A percentile compares a stretch with the other conserved stretches of the same genome.
Conservation (phyloP, 192 early-diverging fungal species). For the Coemansia sp. region DNA sequence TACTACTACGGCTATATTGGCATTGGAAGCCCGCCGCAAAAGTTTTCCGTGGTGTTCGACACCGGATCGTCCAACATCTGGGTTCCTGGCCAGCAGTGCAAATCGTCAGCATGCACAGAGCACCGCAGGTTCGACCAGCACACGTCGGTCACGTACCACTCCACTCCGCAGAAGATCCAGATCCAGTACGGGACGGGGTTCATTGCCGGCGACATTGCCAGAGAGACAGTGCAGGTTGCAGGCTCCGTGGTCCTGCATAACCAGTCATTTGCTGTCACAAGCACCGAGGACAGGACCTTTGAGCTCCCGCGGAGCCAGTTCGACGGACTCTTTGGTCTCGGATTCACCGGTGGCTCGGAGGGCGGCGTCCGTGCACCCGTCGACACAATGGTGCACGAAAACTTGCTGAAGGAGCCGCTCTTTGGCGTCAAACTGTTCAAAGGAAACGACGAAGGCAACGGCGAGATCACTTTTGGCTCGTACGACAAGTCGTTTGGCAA, state of each 20-base stretch:
- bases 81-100: conserved; percentile 70
- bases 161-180: conserved; percentile 65
- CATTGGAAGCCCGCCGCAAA: conserved; percentile 68
- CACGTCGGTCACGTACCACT: conserved; percentile 65
- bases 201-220: conserved; percentile 89
- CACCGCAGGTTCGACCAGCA: conserved; percentile 77
- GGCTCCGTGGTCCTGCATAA: conserved; percentile 32
- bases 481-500: conserved; percentile 50
- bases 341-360: conserved; percentile 46
- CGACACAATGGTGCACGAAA: conserved; percentile 42
- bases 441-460: conserved; percentile 32
- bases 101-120: conserved; percentile 72
- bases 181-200: conserved; percentile 94
- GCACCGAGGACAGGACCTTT: conserved; percentile 45
- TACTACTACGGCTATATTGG: conserved; percentile 75
- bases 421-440: conserved; percentile 47
- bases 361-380: conserved; percentile 44
- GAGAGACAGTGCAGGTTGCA: conserved; percentile 58
- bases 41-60: conserved; percentile 69
- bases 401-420: conserved; percentile 34
- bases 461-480: conserved; percentile 56
- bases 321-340: conserved; percentile 57
- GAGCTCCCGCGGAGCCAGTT: conserved; percentile 49
- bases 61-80: conserved; percentile 73
- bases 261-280: conserved; percentile 53